phyloP scores from a whole-genome alignment of 1,139 yeast species.

The Kurtzmaniella quercitrusa region DNA sequence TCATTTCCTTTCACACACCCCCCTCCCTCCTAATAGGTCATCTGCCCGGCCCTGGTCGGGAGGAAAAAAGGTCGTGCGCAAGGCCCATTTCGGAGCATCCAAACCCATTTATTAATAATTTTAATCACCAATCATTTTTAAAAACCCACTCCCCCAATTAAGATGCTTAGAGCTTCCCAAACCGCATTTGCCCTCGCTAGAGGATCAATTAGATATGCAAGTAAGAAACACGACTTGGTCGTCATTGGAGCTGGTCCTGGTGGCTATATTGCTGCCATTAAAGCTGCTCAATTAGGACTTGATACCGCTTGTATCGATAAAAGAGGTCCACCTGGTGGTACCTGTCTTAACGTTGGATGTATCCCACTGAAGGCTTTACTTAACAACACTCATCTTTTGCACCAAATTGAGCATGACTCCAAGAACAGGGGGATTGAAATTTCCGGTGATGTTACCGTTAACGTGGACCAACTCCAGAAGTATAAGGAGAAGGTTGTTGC shows the following conservation, averaged over 20 bases:
- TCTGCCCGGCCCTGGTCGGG: conserved; percentile 1
- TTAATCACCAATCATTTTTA: conserved; percentile 1
- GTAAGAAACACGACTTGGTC: conserved; percentile 75
- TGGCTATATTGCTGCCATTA: conserved; percentile 97
- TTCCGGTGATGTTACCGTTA: conserved; percentile 63
- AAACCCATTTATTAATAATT: conserved; percentile 2
- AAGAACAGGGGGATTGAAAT: conserved; percentile 88
- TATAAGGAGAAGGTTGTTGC: conserved; percentile 90
- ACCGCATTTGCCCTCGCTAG: conserved; percentile 6
- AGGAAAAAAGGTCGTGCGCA: conserved; percentile 2
- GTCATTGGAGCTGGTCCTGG: conserved; percentile 99
- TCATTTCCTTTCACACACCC: too few species aligned
- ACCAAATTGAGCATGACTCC: conserved; percentile 83
- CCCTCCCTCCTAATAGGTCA: too few species aligned
- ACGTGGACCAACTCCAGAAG: conserved; percentile 77
- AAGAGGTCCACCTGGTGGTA: conserved; percentile 95
- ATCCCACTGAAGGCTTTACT: conserved; percentile 95
- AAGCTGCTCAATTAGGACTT: conserved; percentile 93
- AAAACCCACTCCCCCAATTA: too few species aligned
- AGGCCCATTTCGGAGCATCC: conserved; percentile 1
- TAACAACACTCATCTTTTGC: conserved; percentile 92
- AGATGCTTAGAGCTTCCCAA: conserved; percentile 7
- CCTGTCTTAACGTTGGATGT: conserved; percentile 44
- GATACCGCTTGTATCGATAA: conserved; percentile 96
- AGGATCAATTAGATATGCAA: conserved; percentile 24